Conservation (phyloP, 2,329 filamentous ascomycete species). For the Cercospora brassicicola region DNA sequence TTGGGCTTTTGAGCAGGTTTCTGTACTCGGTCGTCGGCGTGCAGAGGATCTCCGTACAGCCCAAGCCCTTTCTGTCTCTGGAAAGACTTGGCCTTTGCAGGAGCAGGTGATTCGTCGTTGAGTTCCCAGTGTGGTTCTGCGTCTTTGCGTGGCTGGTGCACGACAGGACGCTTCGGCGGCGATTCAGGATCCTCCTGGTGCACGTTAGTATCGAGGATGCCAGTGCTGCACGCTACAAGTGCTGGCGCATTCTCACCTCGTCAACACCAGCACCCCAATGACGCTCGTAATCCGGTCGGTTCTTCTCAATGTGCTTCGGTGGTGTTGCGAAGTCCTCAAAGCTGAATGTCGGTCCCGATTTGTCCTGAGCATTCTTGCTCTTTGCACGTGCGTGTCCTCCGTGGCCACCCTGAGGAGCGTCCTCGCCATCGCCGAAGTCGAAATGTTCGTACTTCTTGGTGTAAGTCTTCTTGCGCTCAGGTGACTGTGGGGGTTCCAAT, state of each 20-base stretch:
- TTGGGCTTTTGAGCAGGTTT: slow-evolving; percentile 61
- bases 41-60: slow-evolving; percentile 73
- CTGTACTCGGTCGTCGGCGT: slow-evolving; percentile 42
- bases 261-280: slow-evolving; percentile 76
- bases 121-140: slow-evolving; percentile 82
- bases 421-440: slow-evolving; percentile 68
- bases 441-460: slow-evolving; percentile 84
- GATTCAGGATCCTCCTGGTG: slow-evolving; percentile 58
- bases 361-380: slow-evolving; percentile 35
- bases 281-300: slow-evolving; percentile 67
- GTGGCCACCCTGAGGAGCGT: slow-evolving; percentile 34
- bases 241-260: slow-evolving; percentile 46
- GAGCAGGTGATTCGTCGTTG: slow-evolving; percentile 66
- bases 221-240: slow-evolving; percentile 23
- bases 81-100: slow-evolving; percentile 37
- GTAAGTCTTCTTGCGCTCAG: slow-evolving; percentile 61
- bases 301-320: slow-evolving; percentile 67
- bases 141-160: slow-evolving; percentile 71
- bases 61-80: slow-evolving; percentile 64
- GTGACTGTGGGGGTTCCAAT: slow-evolving; percentile 39
- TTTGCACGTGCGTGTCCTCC: slow-evolving; percentile 28
- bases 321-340: slow-evolving; percentile 88
- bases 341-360: slow-evolving; percentile 69
- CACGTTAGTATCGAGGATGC: slow-evolving; percentile 7
- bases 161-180: slow-evolving; percentile 59